These are phyloP conservation scores for Grigorovia transvaalensis DNA, from an alignment of 805 yeast genomes.

Conservation along the genomic window DNA sequence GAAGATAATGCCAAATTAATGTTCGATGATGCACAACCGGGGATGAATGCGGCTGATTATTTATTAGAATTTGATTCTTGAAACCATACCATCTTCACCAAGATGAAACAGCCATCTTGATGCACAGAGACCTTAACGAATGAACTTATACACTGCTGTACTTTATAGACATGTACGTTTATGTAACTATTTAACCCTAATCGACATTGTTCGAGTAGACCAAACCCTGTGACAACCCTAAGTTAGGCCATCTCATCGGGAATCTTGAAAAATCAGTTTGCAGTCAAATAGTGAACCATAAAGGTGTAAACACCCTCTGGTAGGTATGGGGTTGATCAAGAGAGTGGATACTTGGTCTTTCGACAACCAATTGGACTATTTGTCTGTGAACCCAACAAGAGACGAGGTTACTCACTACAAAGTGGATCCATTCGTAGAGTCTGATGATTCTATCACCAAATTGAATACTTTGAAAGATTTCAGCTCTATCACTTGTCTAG, in stretches of 20 bases:
- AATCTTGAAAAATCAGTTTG: no score
- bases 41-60: constrained; percentile 20
- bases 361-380: constrained; percentile 25
- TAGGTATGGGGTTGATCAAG: constrained; percentile 24
- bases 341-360: constrained; percentile 26
- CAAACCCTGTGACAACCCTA: no score
- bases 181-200: not conserved
- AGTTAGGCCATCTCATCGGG: no score
- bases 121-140: no score
- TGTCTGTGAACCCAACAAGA: constrained; percentile 67
- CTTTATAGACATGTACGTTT: not conserved
- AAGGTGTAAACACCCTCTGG: not conserved
- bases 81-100: not conserved
- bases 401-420: constrained; percentile 66
- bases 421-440: constrained; percentile 39
- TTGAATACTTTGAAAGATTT: constrained; percentile 51
- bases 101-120: no score
- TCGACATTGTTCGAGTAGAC: not conserved
- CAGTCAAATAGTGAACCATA: not conserved
- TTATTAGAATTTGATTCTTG: constrained; percentile 22
- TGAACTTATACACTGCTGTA: no score
- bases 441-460: constrained; percentile 44
- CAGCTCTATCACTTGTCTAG: constrained; percentile 55
- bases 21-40: constrained; percentile 9
- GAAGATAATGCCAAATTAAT: constrained; percentile 26